Evolutionary conservation across 164 flowering plant species (phyloP).

Genomic region (Santalum album): DNA sequence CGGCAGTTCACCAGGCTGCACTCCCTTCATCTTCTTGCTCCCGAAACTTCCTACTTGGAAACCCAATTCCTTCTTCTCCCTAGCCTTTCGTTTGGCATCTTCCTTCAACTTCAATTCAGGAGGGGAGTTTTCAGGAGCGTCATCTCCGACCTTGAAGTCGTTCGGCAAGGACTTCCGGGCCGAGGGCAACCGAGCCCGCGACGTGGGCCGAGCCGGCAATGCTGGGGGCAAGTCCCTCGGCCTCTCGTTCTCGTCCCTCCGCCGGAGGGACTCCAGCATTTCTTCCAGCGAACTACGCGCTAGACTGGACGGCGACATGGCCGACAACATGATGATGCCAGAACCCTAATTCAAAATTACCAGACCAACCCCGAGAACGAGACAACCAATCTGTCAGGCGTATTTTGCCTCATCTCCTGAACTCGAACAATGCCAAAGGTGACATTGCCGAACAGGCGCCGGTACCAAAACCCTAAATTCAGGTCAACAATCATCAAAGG

Average conservation of each 20-base stretch:
- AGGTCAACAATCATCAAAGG: too few species aligned
- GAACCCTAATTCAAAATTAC: too few species aligned
- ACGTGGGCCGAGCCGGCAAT: conserved; percentile 71
- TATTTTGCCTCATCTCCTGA: too few species aligned
- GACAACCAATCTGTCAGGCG: too few species aligned
- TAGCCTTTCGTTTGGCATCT: conserved; percentile 23
- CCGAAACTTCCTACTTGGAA: conserved; percentile 33
- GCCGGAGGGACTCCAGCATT: conserved; percentile 76
- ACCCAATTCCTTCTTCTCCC: conserved; percentile 25
- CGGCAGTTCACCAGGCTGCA: conserved; percentile 33
- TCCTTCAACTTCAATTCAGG: conserved; percentile 21
- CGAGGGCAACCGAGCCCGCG: conserved; percentile 62
- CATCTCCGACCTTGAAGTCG: conserved; percentile 29
- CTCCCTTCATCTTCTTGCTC: conserved; percentile 34
- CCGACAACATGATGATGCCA: conserved; percentile 36
- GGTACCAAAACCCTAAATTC: too few species aligned
- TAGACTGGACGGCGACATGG: conserved; percentile 29
- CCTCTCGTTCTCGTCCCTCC: conserved; percentile 46
- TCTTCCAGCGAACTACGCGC: conserved; percentile 81
- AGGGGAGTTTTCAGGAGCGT: conserved; percentile 3
- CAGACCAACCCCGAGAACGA: too few species aligned
- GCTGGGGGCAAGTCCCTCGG: conserved; percentile 82
- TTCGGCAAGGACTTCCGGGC: conserved; percentile 45
- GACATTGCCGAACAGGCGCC: too few species aligned
- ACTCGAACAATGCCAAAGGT: too few species aligned